These are phyloP conservation scores for Pichia thaimueangensis DNA, from an alignment of 805 yeast species.

Conservation along the genomic window DNA sequence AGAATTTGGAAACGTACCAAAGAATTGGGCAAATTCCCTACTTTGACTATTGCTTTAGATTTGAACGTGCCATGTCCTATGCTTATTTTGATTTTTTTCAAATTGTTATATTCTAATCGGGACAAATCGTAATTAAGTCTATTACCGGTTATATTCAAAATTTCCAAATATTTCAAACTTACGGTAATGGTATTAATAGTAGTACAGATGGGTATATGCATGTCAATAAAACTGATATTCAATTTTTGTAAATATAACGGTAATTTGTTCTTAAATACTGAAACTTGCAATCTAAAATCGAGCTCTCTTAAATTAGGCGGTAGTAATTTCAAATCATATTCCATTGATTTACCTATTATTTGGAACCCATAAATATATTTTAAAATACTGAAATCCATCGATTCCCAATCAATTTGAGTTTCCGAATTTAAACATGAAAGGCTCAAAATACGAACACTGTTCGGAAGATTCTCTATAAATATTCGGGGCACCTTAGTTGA, in stretches of 20 bases:
- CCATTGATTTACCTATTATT: constrained; percentile 1
- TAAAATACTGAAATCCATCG: constrained; percentile 3
- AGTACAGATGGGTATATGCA: background rate
- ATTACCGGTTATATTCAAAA: background rate
- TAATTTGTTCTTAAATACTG: constrained; percentile 2
- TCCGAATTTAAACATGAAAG: constrained; percentile 1
- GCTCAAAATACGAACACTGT: background rate
- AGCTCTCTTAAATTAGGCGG: constrained; percentile 2
- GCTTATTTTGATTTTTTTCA: constrained; percentile 1
- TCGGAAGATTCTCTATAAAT: constrained; percentile 1
- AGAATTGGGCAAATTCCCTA: constrained; percentile 1
- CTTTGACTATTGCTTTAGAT: constrained; percentile 1
- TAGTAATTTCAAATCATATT: constrained; percentile 4
- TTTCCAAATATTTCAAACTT: background rate
- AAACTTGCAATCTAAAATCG: constrained; percentile 1
- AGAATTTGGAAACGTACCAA: constrained; percentile 3
- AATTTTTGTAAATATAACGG: background rate
- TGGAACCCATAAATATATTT: background rate
- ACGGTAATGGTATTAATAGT: background rate
- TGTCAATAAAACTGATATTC: background rate
- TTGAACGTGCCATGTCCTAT: background rate
- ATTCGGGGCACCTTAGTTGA: background rate
- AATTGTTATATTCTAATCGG: constrained; percentile 1
- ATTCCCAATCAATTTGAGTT: constrained; percentile 1
- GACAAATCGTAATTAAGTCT: constrained; percentile 3